Conservation (phyloP, 208 protist species). For the Entamoeba moshkovskii region DNA sequence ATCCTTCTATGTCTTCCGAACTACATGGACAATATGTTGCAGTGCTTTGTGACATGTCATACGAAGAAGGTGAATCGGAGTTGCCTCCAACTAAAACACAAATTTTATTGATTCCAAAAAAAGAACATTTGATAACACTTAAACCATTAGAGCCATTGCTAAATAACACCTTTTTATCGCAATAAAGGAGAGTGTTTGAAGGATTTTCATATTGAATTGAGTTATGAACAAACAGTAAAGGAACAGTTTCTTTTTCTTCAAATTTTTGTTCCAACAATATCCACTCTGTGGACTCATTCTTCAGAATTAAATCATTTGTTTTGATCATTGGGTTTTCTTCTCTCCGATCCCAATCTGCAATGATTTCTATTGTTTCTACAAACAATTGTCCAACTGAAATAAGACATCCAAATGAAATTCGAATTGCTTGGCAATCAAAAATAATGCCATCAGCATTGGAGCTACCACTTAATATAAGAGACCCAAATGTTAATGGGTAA, state of each 20-base stretch:
- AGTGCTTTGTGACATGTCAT: background rate
- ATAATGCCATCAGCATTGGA: too few species aligned
- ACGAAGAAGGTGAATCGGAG: background rate
- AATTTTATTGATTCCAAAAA: background rate
- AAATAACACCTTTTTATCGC: background rate
- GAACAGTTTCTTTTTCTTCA: background rate
- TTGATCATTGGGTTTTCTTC: background rate
- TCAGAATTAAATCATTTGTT: background rate
- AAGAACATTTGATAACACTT: background rate
- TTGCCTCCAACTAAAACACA: background rate
- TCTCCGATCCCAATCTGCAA: background rate
- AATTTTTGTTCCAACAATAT: background rate
- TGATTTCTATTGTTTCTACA: background rate
- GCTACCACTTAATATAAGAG: too few species aligned
- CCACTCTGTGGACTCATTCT: background rate
- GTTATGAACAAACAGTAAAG: background rate
- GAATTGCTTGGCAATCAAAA: background rate
- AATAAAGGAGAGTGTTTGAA: background rate
- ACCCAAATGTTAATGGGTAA: too few species aligned
- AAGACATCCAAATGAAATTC: background rate
- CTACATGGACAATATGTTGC: background rate
- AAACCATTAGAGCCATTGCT: background rate
- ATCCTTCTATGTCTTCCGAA: background rate
- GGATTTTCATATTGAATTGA: background rate
- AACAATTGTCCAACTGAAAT: background rate